Percentiles rank a stretch among this genome's conserved stretches.
phyloP scores from a whole-genome alignment of 2,329 filamentous ascomycete genomes.

The Fusarium sp. region DNA sequence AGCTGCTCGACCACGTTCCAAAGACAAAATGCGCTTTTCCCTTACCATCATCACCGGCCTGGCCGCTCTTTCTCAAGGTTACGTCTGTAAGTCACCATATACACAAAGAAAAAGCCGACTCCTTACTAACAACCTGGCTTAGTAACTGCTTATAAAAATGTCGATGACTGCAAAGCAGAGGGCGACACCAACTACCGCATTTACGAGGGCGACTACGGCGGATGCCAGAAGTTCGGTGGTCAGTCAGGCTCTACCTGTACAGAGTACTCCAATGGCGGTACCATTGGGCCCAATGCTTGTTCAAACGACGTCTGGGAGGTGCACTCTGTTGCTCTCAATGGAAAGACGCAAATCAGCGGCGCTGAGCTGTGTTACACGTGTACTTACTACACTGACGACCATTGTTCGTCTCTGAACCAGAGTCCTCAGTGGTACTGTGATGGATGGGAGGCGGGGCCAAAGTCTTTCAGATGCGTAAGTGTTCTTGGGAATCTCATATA shows the following conservation, averaged over 20 bases:
- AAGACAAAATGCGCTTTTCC: background rate
- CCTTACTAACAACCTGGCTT: no score
- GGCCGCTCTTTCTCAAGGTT: background rate
- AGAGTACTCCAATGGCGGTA: background rate
- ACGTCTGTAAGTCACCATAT: background rate
- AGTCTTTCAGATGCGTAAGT: background rate
- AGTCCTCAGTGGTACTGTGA: background rate
- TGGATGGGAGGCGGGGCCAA: background rate
- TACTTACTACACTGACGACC: background rate
- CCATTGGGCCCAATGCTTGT: background rate
- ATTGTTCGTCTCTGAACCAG: background rate
- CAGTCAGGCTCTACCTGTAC: background rate
- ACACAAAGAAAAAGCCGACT: no score
- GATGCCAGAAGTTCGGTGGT: background rate
- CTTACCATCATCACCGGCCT: background rate
- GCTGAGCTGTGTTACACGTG: background rate
- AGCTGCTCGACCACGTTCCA: fast-evolving
- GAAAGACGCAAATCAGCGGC: background rate
- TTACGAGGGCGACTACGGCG: background rate
- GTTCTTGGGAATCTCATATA: background rate
- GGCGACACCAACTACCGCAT: background rate
- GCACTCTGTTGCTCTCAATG: background rate
- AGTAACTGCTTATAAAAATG: background rate
- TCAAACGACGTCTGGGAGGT: background rate
- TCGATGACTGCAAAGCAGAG: background rate